phyloP scores from a whole-genome alignment of 2,329 filamentous ascomycete species.

The Boeremia lycopersici region DNA sequence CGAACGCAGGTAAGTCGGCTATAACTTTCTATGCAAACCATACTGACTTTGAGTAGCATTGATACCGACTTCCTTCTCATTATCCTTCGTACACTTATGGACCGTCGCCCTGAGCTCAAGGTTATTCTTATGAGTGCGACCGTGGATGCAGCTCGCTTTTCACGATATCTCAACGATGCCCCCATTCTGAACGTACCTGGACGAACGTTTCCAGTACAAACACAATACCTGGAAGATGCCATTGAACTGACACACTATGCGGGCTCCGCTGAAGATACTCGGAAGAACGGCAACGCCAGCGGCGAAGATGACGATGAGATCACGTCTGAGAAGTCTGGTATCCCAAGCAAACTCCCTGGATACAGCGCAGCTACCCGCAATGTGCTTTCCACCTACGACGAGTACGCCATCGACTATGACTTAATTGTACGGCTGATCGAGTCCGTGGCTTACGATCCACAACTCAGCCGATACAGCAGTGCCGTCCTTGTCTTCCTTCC shows the following conservation, averaged over 20 bases:
- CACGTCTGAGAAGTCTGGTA: conserved; percentile 59
- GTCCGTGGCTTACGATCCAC: conserved; percentile 72
- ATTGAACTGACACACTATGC: conserved; percentile 83
- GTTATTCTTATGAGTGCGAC: conserved; percentile 98
- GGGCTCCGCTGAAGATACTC: conserved; percentile 48
- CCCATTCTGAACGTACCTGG: conserved; percentile 91
- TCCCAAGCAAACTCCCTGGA: conserved; percentile 68
- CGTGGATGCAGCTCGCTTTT: conserved; percentile 90
- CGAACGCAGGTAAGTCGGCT: conserved; percentile 66
- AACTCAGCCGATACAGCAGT: conserved; percentile 76
- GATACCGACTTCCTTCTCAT: conserved; percentile 97
- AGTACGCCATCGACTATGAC: conserved; percentile 90
- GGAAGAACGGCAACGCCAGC: conserved; percentile 59
- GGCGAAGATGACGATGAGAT: conserved; percentile 55
- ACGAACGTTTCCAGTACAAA: conserved; percentile 88
- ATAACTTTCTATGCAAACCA: not conserved
- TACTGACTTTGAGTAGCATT: conserved; percentile 60
- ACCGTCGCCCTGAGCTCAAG: conserved; percentile 79
- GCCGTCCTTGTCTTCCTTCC: conserved; percentile 95
- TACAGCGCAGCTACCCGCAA: conserved; percentile 80
- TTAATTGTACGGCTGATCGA: conserved; percentile 80
- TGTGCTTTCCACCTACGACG: conserved; percentile 78
- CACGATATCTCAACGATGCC: conserved; percentile 81
- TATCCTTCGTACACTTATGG: conserved; percentile 82
- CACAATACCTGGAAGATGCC: conserved; percentile 89